These are phyloP conservation scores for Jacaranda copaia DNA, from an alignment of 257 asterid genomes.

Conservation along the genomic window DNA sequence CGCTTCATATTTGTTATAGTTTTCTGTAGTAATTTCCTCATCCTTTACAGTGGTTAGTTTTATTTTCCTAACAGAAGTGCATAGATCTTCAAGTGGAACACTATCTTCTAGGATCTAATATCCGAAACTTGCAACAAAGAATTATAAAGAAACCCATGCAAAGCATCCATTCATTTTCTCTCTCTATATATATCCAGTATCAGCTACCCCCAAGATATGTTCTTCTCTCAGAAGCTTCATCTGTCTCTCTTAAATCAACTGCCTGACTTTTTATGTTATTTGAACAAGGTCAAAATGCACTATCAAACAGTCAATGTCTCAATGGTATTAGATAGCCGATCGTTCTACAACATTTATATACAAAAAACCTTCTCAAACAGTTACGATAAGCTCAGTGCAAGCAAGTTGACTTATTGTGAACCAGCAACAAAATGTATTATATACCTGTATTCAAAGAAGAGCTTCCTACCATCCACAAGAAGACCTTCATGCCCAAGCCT, in stretches of 20 bases:
- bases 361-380: neutral
- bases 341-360: neutral
- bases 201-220: neutral
- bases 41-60: neutral
- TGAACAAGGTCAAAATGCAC: slow-evolving; percentile 20
- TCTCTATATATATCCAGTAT: neutral
- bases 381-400: slow-evolving; percentile 3
- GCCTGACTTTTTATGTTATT: neutral
- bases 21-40: too few species aligned
- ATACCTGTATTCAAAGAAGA: slow-evolving; percentile 95
- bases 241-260: slow-evolving; percentile 10
- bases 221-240: neutral
- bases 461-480: slow-evolving; percentile 89
- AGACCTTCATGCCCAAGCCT: slow-evolving; percentile 88
- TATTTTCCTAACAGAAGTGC: neutral
- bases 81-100: slow-evolving; percentile 2
- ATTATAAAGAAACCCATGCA: neutral
- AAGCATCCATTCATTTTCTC: neutral
- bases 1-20: too few species aligned
- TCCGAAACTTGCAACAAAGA: slow-evolving; percentile 11
- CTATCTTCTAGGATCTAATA: neutral
- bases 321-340: slow-evolving; percentile 9
- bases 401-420: slow-evolving; percentile 14
- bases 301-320: neutral
- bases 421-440: slow-evolving; percentile 25